Evolutionary conservation across 148 eudicot species (phyloP).

Genomic region (Nepenthes mirabilis): DNA sequence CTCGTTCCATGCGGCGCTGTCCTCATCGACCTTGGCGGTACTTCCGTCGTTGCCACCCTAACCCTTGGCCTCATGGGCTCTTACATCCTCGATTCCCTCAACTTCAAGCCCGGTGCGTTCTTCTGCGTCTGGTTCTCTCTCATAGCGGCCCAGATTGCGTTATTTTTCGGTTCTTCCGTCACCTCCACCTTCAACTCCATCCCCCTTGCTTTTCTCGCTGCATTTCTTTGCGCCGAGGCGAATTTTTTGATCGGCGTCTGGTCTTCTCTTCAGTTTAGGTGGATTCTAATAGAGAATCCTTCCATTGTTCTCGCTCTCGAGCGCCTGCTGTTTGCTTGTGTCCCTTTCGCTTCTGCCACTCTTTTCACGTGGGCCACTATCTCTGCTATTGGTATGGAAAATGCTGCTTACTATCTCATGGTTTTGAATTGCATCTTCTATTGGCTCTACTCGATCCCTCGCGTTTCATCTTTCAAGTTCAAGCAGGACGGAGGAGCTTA

Average conservation of each 20-base stretch:
- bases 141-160: constrained; percentile 58
- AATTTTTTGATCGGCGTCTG: constrained; percentile 79
- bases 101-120: constrained; percentile 74
- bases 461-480: constrained; percentile 58
- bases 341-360: constrained; percentile 43
- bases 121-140: constrained; percentile 79
- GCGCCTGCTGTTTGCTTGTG: constrained; percentile 63
- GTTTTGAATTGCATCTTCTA: constrained; percentile 55
- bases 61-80: constrained; percentile 55
- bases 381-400: constrained; percentile 69
- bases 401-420: constrained; percentile 72
- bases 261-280: constrained; percentile 91
- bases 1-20: constrained; percentile 66
- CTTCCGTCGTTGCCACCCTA: constrained; percentile 52
- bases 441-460: constrained; percentile 79
- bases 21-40: constrained; percentile 86
- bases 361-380: constrained; percentile 79
- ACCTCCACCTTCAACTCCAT: constrained; percentile 35
- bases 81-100: constrained; percentile 76
- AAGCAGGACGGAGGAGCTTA: constrained; percentile 30
- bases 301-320: constrained; percentile 62
- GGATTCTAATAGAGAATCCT: constrained; percentile 86
- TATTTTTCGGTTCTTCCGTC: constrained; percentile 53
- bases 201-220: constrained; percentile 37
- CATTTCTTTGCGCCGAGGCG: constrained; percentile 33